Conservation (phyloP, 2,329 filamentous ascomycete species). For the Plectosphaerella sp. region DNA sequence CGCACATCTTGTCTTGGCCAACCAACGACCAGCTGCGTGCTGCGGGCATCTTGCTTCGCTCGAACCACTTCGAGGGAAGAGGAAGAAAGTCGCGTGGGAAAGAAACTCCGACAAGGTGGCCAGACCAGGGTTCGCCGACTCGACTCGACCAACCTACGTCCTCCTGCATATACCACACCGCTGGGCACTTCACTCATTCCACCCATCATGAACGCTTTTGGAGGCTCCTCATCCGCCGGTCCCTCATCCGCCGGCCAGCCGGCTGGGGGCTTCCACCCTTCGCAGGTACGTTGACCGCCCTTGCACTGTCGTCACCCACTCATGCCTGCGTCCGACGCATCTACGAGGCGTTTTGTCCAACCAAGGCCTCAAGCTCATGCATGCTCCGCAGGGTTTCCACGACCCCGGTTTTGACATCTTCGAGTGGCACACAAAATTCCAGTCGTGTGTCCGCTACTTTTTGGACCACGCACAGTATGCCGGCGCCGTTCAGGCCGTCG, state of each 20-base stretch:
- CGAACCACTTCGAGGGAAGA: neutral
- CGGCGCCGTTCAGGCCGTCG: constrained; percentile 77
- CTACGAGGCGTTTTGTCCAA: neutral
- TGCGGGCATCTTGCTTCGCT: neutral
- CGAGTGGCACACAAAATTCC: constrained; percentile 88
- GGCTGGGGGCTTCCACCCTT: constrained; percentile 5
- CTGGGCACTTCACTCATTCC: neutral
- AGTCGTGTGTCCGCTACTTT: constrained; percentile 87
- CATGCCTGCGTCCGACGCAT: neutral
- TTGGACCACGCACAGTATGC: constrained; percentile 86
- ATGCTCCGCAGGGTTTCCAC: constrained; percentile 34
- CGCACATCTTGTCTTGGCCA: neutral
- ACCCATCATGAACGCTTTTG: neutral
- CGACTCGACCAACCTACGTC: neutral
- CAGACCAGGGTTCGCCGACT: neutral
- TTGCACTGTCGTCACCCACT: constrained; percentile 1
- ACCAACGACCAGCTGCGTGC: neutral
- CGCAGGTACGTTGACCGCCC: constrained; percentile 10
- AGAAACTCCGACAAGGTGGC: neutral
- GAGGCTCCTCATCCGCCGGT: constrained; percentile 8
- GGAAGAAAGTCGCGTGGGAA: too few species aligned
- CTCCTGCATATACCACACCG: neutral
- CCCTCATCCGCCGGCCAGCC: constrained; percentile 1
- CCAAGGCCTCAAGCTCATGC: neutral
- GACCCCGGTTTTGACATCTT: constrained; percentile 69